These are phyloP conservation scores for Eimeria tenella DNA, from an alignment of 169 alveolate species.

Conservation along the genomic window DNA sequence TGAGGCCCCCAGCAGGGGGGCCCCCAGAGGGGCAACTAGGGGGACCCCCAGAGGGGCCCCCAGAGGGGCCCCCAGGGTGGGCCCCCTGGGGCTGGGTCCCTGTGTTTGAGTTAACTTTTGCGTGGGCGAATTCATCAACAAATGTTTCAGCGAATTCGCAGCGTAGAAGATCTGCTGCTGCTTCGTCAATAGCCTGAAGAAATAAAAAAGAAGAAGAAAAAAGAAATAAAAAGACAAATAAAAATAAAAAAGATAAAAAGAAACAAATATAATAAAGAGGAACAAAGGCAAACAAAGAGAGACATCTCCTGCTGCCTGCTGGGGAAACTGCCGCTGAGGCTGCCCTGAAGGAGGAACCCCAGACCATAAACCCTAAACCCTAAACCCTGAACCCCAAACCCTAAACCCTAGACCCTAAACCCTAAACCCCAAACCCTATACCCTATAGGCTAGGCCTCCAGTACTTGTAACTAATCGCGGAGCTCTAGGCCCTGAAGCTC, in stretches of 20 bases:
- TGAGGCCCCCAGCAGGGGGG: too few relatives aligned
- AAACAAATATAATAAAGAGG: neutral
- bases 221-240: neutral
- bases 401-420: neutral
- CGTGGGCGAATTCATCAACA: neutral
- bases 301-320: neutral
- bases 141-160: neutral
- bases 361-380: conserved; percentile 24
- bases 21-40: too few relatives aligned
- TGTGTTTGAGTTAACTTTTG: too few relatives aligned
- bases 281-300: neutral
- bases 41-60: too few relatives aligned
- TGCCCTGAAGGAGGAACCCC: too few relatives aligned
- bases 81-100: neutral
- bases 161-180: too few relatives aligned
- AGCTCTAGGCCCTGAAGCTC: neutral
- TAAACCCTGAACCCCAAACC: conserved; percentile 13
- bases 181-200: too few relatives aligned
- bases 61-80: too few relatives aligned
- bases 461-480: too few relatives aligned
- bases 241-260: neutral
- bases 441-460: neutral
- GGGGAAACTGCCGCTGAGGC: neutral
- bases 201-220: neutral
- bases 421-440: conserved; percentile 2